phyloP scores from a whole-genome alignment of 305 asterid genomes.

The Solanum aculeatissimum region DNA sequence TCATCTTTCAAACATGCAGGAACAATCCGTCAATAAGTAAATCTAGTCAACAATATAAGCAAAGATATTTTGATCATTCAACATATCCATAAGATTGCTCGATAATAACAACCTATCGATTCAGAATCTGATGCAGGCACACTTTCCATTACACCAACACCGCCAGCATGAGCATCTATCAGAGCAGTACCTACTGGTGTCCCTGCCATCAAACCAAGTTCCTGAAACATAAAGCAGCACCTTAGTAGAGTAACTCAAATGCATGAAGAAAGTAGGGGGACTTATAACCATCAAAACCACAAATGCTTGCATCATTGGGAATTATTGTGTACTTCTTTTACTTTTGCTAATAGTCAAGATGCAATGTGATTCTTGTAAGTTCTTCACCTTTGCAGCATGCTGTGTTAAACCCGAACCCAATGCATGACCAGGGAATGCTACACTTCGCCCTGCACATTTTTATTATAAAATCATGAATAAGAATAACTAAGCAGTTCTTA shows the following conservation, averaged over 20 bases:
- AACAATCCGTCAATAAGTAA: not conserved
- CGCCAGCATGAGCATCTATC: slow-evolving; percentile 99
- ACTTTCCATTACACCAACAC: slow-evolving; percentile 96
- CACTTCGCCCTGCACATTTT: slow-evolving; percentile 72
- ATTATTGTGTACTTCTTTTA: not conserved
- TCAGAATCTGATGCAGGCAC: slow-evolving; percentile 31
- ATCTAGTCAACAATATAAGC: not conserved
- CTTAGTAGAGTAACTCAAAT: slow-evolving; percentile 3
- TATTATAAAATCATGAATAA: not conserved
- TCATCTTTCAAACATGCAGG: slow-evolving; percentile 34
- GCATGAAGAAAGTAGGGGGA: not conserved
- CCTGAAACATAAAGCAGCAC: slow-evolving; percentile 39
- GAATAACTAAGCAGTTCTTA: not conserved
- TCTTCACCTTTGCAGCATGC: slow-evolving; percentile 89
- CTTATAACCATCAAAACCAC: slow-evolving; percentile 1
- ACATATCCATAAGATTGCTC: slow-evolving; percentile 1
- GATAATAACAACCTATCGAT: slow-evolving; percentile 39
- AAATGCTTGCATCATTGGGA: slow-evolving; percentile 4
- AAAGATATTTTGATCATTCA: not conserved
- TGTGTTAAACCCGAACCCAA: slow-evolving; percentile 87
- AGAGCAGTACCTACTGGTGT: slow-evolving; percentile 91
- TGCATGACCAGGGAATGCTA: slow-evolving; percentile 98
- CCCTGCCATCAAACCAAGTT: slow-evolving; percentile 76
- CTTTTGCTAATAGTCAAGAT: slow-evolving; percentile 7
- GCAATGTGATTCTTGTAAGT: slow-evolving; percentile 6